A percentile compares a stretch with the other conserved stretches of the same genome.
Conservation (phyloP, 140 eudicot species). For the Flaveria floridana region DNA sequence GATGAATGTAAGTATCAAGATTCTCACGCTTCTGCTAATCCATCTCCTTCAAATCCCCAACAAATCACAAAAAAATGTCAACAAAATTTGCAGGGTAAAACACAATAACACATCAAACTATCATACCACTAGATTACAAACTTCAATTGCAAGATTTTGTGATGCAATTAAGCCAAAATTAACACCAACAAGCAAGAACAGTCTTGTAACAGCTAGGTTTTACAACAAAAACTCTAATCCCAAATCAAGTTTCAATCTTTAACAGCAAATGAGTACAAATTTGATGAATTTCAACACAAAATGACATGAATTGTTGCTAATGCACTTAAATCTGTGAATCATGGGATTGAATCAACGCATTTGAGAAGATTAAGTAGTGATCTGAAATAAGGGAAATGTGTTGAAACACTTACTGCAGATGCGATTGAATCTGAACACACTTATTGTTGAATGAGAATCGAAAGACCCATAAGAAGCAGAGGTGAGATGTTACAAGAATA, state of each 20-base stretch:
- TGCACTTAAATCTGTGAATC: slow-evolving; percentile 19
- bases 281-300: slow-evolving; percentile 1
- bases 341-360: not conserved
- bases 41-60: slow-evolving; percentile 28
- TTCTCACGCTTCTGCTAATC: slow-evolving; percentile 28
- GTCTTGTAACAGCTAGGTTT: not conserved
- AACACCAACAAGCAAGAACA: not conserved
- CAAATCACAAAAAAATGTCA: slow-evolving; percentile 18
- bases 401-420: slow-evolving; percentile 34
- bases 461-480: slow-evolving; percentile 4
- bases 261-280: not conserved
- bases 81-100: slow-evolving; percentile 5
- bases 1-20: slow-evolving; percentile 18
- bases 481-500: slow-evolving; percentile 15
- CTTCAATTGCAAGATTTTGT: slow-evolving; percentile 12
- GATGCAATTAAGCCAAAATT: slow-evolving; percentile 14
- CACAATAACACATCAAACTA: slow-evolving; percentile 10
- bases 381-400: slow-evolving; percentile 31
- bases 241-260: slow-evolving; percentile 19
- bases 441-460: slow-evolving; percentile 19
- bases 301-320: slow-evolving; percentile 1
- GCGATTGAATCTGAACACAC: slow-evolving; percentile 25
- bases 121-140: slow-evolving; percentile 5
- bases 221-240: slow-evolving; percentile 12
- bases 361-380: slow-evolving; percentile 25